Base-by-base conservation (phyloP, 148 eudicot species). In the Cornus florida region DNA sequence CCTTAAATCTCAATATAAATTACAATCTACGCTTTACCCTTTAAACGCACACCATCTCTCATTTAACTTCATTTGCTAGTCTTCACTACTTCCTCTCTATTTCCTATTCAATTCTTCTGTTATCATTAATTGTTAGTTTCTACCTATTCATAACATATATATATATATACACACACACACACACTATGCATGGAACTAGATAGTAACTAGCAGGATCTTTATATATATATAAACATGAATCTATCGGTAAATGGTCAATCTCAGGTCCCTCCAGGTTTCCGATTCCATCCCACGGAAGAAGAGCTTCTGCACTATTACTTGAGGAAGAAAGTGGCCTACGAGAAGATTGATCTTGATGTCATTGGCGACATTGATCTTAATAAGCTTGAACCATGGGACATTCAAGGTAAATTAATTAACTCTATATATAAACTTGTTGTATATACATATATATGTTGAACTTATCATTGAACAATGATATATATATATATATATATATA, bases 281-380 rank as follows among this genome's bases (percentile, higher is more conserved):
- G 95, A 60, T 91, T 91, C 71, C 94, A 91, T 82, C 94, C 94
- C 1, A 91, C 94, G 6, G 94, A 91, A 84, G 94, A 91, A 69
- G 95, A 91, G 75, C 90, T 91, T 66, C 75, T 91, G 75, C 89
- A 79, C n/a, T 89, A 89, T 76, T 91, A 91, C 65, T 80, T 91
- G 50, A 80, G 86, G 75, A 91, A 91, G 84, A 88, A 91, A 68
- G 86, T 88, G 64, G 83, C 88, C 68, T 78, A 74, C 57, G 89
- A 84, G 72, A 82, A 77, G 70, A 89, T 91, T 50, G 92, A 89
- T 53, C 78, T 91, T 69, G 91, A 91, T 83, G 95, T 91, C 19
- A 91, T 91, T 66, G 84, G 81, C 35, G 90, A 87, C 33, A 89
- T 89, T 10, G 92, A 91, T 89, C 95, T 91, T 24, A 91, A 91